Evolutionary conservation across 1,284 basidiomycete genomes (phyloP).

Genomic region (Ceratobasidium sp.): DNA sequence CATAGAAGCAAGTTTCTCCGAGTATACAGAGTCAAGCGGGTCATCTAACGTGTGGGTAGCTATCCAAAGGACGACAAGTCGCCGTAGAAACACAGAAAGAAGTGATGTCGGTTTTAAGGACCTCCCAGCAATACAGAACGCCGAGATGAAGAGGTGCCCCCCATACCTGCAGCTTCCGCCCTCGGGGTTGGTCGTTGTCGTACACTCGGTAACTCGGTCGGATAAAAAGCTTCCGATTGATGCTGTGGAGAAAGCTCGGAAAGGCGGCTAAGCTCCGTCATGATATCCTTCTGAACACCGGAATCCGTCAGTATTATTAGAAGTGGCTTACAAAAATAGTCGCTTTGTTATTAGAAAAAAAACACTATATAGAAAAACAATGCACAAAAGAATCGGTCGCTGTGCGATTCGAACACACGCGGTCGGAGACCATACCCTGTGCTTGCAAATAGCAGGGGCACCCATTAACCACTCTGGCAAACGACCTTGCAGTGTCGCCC

Average conservation of each 20-base stretch:
- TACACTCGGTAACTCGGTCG: background rate
- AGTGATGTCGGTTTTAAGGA: background rate
- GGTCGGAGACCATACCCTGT: conserved; percentile 46
- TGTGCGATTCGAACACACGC: conserved; percentile 46
- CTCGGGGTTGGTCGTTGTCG: background rate
- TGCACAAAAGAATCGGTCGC: conserved; percentile 29
- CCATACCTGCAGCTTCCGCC: background rate
- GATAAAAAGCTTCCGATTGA: background rate
- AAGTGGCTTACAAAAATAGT: background rate
- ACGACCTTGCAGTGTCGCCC: conserved; percentile 2
- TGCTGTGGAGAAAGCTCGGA: background rate
- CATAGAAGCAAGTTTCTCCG: conserved; percentile 14
- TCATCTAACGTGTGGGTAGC: background rate
- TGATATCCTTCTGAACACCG: background rate
- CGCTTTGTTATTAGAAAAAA: background rate
- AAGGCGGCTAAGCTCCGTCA: background rate
- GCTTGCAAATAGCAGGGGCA: conserved; percentile 37
- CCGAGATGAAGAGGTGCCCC: background rate
- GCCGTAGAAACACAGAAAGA: background rate
- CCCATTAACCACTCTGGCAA: conserved; percentile 47
- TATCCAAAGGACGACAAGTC: background rate
- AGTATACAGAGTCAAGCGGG: background rate
- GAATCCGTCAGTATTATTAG: background rate
- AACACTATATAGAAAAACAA: background rate
- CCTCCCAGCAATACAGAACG: background rate